Evolutionary conservation across 805 yeast genomes (phyloP), one percentile per base, ranked within the genome.

Genomic region (Suhomyces vadensis): DNA sequence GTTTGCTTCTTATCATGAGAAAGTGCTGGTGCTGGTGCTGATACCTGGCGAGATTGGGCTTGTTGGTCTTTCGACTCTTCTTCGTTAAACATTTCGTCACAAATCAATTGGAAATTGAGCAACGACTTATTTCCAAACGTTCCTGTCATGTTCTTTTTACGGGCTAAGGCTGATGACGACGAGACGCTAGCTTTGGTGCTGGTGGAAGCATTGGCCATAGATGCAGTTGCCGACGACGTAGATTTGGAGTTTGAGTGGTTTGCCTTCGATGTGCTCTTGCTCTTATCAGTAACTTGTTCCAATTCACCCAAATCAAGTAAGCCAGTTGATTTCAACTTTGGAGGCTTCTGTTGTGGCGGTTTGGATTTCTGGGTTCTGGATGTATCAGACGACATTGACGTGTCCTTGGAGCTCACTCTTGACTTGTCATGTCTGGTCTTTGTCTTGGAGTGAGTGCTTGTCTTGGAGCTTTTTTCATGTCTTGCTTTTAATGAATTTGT

Each of bases 41-140:
- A 14, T n/a, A n/a, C n/a, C n/a, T n/a, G n/a, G 10, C 33, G 33
- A 29, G 33, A 29, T 14, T 20, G 14, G 16, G 33, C 8, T 33
- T 33, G 9, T 33, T 20, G 17, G 4, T 20, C 20, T 14, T 19
- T 4, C n/a, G 20, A 16, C 23, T 23, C 20, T 2, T 53, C 58
- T 13, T 61, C 61, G 16, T 56, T 58, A 46, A 67, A 65, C 37
- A 59, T 54, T 42, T 65, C 66, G 39, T 60, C 70, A 44, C 68
- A 63, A 25, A 66, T 60, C 39, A 48, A 38, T 41, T 59, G 61
- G 48, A 68, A 68, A 43, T 64, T 63, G 35, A 55, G 43, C 17
- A 65, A 56, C 2, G 69, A 59, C 33, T 52, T 60, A 26, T 58
- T 56, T 11, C 43, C 43, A 31, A 40, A 33, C 10, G 42, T 22